A percentile compares a stretch with the other conserved stretches of the same genome.
phyloP scores from a whole-genome alignment of 2,329 filamentous ascomycete species.

The Verticillium tricorpus region DNA sequence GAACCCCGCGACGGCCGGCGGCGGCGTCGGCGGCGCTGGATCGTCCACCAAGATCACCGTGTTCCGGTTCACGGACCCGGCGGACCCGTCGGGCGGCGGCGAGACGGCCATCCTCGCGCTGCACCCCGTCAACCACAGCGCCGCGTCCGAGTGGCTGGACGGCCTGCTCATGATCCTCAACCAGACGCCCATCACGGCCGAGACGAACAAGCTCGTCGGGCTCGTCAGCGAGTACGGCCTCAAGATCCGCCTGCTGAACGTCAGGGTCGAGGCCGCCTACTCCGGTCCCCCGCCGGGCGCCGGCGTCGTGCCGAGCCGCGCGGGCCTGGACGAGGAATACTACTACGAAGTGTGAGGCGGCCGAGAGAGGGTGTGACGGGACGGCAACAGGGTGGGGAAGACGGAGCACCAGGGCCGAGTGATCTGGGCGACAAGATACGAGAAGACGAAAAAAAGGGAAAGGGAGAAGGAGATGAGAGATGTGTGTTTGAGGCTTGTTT shows the following conservation, averaged over 20 bases:
- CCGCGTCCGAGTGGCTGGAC: constrained; percentile 95
- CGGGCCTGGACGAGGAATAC: constrained; percentile 87
- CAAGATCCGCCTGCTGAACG: constrained; percentile 88
- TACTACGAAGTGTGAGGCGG: constrained; percentile 70
- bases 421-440: no score
- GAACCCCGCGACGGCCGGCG: constrained; percentile 15
- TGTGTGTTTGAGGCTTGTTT: neutral
- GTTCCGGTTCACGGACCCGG: constrained; percentile 59
- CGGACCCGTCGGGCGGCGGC: constrained; percentile 22
- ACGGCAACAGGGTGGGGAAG: neutral
- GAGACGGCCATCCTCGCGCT: constrained; percentile 80
- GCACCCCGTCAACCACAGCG: constrained; percentile 71
- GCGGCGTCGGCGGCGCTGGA: constrained; percentile 24
- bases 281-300: constrained; percentile 63
- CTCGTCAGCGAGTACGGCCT: constrained; percentile 86
- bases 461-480: no score
- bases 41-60: constrained; percentile 86
- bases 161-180: constrained; percentile 91
- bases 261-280: constrained; percentile 75
- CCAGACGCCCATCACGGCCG: constrained; percentile 93
- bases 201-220: constrained; percentile 85
- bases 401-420: neutral
- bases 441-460: neutral
- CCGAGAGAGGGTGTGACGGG: neutral
- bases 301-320: constrained; percentile 73